Evolutionary conservation across 2,329 filamentous ascomycete species (phyloP).

Genomic region (Fusarium tricinctum): DNA sequence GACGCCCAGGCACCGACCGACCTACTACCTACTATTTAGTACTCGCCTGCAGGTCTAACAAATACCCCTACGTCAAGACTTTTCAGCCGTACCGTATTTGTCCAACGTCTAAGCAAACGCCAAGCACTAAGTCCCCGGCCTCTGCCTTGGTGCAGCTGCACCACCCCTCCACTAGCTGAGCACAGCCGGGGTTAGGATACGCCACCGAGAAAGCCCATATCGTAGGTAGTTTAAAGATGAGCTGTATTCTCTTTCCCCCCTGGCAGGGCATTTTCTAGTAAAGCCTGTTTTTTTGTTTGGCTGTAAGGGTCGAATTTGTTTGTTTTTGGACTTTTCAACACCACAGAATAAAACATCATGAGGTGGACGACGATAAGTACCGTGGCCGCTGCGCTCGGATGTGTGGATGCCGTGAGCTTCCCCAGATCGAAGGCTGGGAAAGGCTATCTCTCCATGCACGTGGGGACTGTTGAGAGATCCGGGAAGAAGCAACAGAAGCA

Average conservation of each 20-base stretch:
- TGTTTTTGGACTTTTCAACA: constrained; percentile 2
- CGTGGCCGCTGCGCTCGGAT: constrained; percentile 32
- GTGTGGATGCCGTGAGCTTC: constrained; percentile 44
- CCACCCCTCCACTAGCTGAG: constrained; percentile 17
- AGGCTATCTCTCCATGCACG: constrained; percentile 56
- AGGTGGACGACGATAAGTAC: constrained; percentile 45
- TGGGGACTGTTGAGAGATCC: constrained; percentile 52
- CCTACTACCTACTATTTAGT: background rate
- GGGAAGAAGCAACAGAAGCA: constrained; percentile 44
- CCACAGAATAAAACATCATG: constrained; percentile 33
- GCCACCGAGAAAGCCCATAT: constrained; percentile 18
- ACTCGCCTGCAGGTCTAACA: constrained; percentile 17
- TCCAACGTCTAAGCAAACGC: constrained; percentile 9
- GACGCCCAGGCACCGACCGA: background rate
- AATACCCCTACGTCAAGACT: constrained; percentile 21
- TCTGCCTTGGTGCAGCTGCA: constrained; percentile 5
- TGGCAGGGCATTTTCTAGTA: no score
- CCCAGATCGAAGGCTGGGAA: constrained; percentile 52
- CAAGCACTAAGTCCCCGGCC: constrained; percentile 1
- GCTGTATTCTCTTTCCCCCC: background rate
- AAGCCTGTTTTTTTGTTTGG: no score
- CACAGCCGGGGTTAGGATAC: constrained; percentile 22
- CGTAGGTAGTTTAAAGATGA: constrained; percentile 23
- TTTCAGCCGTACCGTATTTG: constrained; percentile 33
- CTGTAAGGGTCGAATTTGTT: no score